phyloP scores from a whole-genome alignment of 768 basidiomycete genomes.

The Suillus bovinus region DNA sequence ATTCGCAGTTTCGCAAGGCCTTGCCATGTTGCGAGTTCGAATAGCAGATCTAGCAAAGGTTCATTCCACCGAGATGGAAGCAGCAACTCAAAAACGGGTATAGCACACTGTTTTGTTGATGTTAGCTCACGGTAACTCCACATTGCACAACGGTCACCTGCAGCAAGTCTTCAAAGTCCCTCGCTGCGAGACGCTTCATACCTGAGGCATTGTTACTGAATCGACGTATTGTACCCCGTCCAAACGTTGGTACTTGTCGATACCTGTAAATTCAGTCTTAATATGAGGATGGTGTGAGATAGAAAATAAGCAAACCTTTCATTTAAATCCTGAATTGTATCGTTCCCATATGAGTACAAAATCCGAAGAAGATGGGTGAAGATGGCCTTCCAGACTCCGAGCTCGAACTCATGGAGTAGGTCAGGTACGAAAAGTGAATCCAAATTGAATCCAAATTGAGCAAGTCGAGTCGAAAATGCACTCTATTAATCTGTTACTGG shows the following conservation, averaged over 20 bases:
- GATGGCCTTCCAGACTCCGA: conserved; percentile 38
- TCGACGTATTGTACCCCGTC: conserved; percentile 5
- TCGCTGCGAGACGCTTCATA: conserved; percentile 19
- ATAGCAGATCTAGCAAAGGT: conserved; percentile 18
- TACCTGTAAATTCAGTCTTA: conserved; percentile 9
- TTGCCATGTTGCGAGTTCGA: conserved; percentile 24
- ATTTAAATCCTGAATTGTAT: neutral
- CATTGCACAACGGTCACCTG: neutral
- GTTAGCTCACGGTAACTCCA: neutral
- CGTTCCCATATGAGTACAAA: conserved; percentile 16
- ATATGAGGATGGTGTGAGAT: neutral
- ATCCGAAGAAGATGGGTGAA: conserved; percentile 38
- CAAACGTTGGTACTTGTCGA: conserved; percentile 13
- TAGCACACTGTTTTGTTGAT: conserved; percentile 20
- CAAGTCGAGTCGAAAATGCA: conserved; percentile 30
- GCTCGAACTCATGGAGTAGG: conserved; percentile 39
- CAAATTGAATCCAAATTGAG: conserved; percentile 22
- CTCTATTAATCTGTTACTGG: conserved; percentile 26
- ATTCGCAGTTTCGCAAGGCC: neutral
- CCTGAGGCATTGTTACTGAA: conserved; percentile 12
- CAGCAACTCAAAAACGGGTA: conserved; percentile 34
- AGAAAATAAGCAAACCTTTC: neutral
- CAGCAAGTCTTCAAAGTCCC: conserved; percentile 17
- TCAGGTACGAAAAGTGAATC: conserved; percentile 34
- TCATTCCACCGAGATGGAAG: conserved; percentile 3